These are phyloP conservation scores for Blastocystis sp. DNA, from an alignment of 352 stramenopile species.

Conservation along the genomic window DNA sequence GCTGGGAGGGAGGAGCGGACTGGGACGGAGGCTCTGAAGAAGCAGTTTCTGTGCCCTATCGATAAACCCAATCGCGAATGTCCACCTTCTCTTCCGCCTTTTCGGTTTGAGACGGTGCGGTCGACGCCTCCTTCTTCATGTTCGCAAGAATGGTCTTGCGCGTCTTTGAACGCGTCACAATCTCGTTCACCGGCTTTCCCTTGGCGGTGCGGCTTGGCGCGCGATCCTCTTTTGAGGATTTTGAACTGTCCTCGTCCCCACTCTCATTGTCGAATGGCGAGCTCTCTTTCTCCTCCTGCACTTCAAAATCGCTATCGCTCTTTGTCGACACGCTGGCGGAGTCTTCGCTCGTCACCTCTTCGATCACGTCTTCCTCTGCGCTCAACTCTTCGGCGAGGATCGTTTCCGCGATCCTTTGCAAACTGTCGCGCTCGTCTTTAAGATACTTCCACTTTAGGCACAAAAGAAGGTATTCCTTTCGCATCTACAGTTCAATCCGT, in stretches of 20 bases:
- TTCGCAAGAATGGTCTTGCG: not conserved
- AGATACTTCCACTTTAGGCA: not conserved
- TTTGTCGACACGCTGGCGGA: not conserved
- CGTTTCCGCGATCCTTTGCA: not conserved
- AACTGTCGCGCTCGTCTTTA: not conserved
- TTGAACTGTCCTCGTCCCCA: not conserved
- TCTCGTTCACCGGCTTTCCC: not conserved
- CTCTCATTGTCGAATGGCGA: not conserved
- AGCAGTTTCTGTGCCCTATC: too few species aligned
- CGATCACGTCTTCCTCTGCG: not conserved
- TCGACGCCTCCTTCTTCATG: not conserved
- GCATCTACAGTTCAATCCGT: not conserved
- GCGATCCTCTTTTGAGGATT: not conserved
- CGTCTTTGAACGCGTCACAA: conserved; percentile 39
- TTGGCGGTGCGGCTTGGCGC: not conserved
- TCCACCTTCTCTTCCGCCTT: not conserved
- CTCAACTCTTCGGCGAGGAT: conserved; percentile 9
- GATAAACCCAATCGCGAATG: too few species aligned
- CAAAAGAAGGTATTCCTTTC: not conserved
- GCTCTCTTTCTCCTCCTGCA: conserved; percentile 12
- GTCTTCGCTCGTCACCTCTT: not conserved
- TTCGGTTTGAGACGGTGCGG: too few species aligned
- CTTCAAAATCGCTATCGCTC: conserved; percentile 46
- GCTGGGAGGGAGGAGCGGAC: too few species aligned
- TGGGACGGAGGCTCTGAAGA: not conserved